Conservation (phyloP, 2,329 filamentous ascomycete species). For the Neophaeococcomyces aloes region DNA sequence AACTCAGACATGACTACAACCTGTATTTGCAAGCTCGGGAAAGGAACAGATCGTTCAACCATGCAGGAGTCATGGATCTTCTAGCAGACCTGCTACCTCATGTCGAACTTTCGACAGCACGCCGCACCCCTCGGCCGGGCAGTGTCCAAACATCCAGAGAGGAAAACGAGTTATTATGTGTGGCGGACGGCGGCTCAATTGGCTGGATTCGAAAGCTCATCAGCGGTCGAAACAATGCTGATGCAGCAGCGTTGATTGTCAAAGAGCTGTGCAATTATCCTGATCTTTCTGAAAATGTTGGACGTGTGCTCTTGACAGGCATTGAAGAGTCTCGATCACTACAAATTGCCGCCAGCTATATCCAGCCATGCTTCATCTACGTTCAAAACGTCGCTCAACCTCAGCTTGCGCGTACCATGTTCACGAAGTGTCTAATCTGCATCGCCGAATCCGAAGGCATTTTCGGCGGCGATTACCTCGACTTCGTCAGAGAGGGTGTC, state of each 20-base stretch:
- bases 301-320: conserved; percentile 41
- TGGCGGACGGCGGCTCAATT: conserved; percentile 8
- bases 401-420: conserved; percentile 29
- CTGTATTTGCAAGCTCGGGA: conserved; percentile 34
- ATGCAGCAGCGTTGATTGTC: conserved; percentile 47
- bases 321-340: conserved; percentile 31
- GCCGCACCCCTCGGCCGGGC: conserved; percentile 26
- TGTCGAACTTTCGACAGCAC: conserved; percentile 23
- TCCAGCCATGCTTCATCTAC: conserved; percentile 49
- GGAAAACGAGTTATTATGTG: conserved; percentile 10
- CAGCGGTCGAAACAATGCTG: conserved; percentile 47
- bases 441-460: conserved; percentile 39
- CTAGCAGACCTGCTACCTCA: conserved; percentile 27
- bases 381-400: conserved; percentile 33
- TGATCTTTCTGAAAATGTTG: conserved; percentile 40
- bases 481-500: conserved; percentile 45
- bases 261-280: conserved; percentile 43
- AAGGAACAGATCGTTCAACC: conserved; percentile 37
- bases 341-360: conserved; percentile 44
- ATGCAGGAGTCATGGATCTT: conserved; percentile 33
- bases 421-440: conserved; percentile 35
- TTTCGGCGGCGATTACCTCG: conserved; percentile 39
- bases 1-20: conserved; percentile 32
- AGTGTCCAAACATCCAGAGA: conserved; percentile 36
- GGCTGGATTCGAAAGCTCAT: conserved; percentile 53